Evolutionary conservation across 1,284 basidiomycete species (phyloP).

Genomic region (Ustilago loliicola): DNA sequence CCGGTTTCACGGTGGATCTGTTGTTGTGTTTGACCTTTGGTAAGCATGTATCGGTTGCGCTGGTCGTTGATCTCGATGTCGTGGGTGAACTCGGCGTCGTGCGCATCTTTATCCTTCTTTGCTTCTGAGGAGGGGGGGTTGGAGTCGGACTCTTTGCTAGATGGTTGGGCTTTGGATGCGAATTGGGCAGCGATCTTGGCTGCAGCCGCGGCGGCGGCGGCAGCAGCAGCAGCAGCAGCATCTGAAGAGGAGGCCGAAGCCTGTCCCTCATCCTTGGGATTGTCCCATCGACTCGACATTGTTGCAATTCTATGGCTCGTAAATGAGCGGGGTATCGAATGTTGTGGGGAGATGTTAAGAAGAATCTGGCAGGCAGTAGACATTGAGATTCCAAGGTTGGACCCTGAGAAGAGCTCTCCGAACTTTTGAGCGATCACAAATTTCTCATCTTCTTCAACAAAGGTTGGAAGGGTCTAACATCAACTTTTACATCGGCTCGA

Average conservation of each 20-base stretch:
- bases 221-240: constrained; percentile 29
- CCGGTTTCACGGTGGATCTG: constrained; percentile 76
- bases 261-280: constrained; percentile 21
- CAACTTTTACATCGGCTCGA: constrained; percentile 72
- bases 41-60: constrained; percentile 93
- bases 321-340: neutral
- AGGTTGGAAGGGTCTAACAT: constrained; percentile 68
- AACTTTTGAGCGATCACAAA: constrained; percentile 5
- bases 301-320: neutral
- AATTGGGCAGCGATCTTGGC: constrained; percentile 66
- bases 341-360: constrained; percentile 2
- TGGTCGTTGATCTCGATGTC: constrained; percentile 99
- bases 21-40: constrained; percentile 90
- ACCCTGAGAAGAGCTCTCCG: constrained; percentile 5
- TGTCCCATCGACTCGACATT: constrained; percentile 48
- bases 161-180: constrained; percentile 23
- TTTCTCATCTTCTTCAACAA: neutral
- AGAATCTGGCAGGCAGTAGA: neutral
- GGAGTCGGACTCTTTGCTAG: constrained; percentile 72
- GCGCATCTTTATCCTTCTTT: constrained; percentile 74
- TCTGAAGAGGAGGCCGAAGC: constrained; percentile 39
- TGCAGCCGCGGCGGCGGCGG: constrained; percentile 63
- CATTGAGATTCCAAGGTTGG: constrained; percentile 1
- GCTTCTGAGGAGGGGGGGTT: constrained; percentile 70
- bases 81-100: constrained; percentile 86